A percentile compares a stretch with the other conserved stretches of the same genome.
These are phyloP conservation scores for Hansenula sp. DNA, from an alignment of 1,139 yeast genomes.

Conservation along the genomic window DNA sequence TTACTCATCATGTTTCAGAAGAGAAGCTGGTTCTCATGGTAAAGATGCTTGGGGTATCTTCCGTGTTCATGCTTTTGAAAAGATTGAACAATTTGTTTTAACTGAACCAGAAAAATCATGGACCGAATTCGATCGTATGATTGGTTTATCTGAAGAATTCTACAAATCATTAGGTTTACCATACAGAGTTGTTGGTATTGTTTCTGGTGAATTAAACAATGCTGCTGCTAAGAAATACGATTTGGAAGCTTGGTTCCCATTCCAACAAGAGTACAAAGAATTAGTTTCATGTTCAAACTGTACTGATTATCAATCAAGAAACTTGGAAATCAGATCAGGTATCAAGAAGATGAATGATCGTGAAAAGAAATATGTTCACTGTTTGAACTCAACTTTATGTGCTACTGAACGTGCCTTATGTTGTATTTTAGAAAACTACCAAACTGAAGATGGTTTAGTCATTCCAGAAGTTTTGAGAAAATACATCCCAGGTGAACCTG, in stretches of 20 bases:
- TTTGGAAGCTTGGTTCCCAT: conserved; percentile 99
- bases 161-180: conserved; percentile 91
- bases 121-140: conserved; percentile 96
- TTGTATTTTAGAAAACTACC: conserved; percentile 95
- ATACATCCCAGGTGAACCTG: conserved; percentile 98
- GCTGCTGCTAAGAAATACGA: conserved; percentile 99
- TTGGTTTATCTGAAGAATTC: conserved; percentile 84
- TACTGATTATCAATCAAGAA: conserved; percentile 98
- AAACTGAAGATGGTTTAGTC: conserved; percentile 89
- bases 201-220: conserved; percentile 96
- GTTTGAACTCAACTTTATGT: conserved; percentile 93
- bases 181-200: conserved; percentile 96
- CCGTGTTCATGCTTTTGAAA: conserved; percentile 98
- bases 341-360: conserved; percentile 92
- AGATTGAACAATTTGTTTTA: conserved; percentile 92
- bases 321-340: conserved; percentile 98
- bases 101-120: conserved; percentile 98
- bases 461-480: conserved; percentile 94
- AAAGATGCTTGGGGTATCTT: conserved; percentile 99
- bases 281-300: conserved; percentile 98
- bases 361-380: conserved; percentile 97
- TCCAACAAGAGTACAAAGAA: conserved; percentile 97
- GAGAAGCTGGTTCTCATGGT: conserved; percentile 99
- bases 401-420: conserved; percentile 98
- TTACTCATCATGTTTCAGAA: conserved; percentile 96